Base-by-base conservation (phyloP, 495 filamentous ascomycete genomes). In the Cenococcum geophilum region DNA sequence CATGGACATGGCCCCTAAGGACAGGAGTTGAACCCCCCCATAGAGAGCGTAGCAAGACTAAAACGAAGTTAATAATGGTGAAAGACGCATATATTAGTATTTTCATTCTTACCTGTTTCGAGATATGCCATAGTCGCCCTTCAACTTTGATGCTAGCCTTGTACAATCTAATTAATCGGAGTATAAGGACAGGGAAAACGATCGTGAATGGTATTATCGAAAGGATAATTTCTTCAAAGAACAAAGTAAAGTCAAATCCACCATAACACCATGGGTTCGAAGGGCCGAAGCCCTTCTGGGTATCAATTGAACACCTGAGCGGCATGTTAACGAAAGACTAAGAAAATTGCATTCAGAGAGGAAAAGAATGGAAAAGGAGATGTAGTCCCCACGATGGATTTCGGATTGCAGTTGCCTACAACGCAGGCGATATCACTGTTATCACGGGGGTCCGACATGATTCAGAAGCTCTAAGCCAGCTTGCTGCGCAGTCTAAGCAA, bases 161-260 rank as follows among this genome's bases (percentile, higher is more conserved):
- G 50, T 61, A n/a, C n/a, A 61, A 40, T 55, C 40, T 35, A 40
- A 55, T 45, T 32, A 55, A 32, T 21, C 59, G 59, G 5, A 55
- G 18, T 14, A 61, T 27, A 23, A 61, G 51, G 22, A 61, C 22
- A 21, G 59, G 59, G 32, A 61, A 22, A 18, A 37, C 21, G 35
- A 61, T 37, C 14, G 37, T 55, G 20, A 61, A 61, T 6, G 59
- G 59, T 25, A 54, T 51, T 61, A 61, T 61, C 10, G 59, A 61
- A n/a, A 61, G 51, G 35, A 61, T 36, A n/a, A 40, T 47, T 22
- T 61, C 59, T 55, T 61, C 59, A 47, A 61, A 61, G 40, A 55
- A 61, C 34, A 61, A 49, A 18, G 59, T 61, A 32, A 61, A 61
- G 47, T 61, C 59, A 36, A 61, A 61, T 3, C 59, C 59, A 22